Base-by-base conservation (phyloP, 164 flowering plant genomes). In the Sedum album region DNA sequence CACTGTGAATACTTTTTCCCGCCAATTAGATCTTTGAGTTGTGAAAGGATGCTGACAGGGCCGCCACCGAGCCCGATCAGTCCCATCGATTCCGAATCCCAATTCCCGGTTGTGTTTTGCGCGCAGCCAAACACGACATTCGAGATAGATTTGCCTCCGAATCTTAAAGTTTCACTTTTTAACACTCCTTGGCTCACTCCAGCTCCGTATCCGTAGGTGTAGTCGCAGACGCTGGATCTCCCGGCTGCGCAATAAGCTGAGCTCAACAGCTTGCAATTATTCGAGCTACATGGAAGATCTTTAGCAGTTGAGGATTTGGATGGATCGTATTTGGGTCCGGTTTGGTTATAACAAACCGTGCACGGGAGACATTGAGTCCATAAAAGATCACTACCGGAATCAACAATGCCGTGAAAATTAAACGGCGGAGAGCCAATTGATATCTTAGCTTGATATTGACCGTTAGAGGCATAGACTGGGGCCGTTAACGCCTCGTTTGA, bases 331-430 rank as follows among this genome's bases (percentile, higher is more conserved):
- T 23, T 55, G 1, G 61, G 31, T 23, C 61, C 61, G 17, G 30
- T 55, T 25, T 55, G 61, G 30, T 55, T 25, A 23, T 55, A 55
- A 10, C 61, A 55, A 25, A 55, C 11, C 31, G 25, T 31, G 14
- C 61, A 55, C 13, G 61, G 61, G 17, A 55, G 61, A 25, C 61
- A 55, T 6, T 55, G 61, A 11, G 61, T 55, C 61, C 61, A 55
- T 23, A 26, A 10, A 11, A 55, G 30, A 9, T 55, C 61, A 55
- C 61, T 55, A 5, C 61, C 61, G 6, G 61, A 55, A 25, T 55
- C 61, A 2, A 14, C 61, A 25, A 55, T 55, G 31, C 31, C 61
- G 31, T 55, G 61, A 31, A 55, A 55, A 6, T 55, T 8, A 55
- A 55, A 55, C 15, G 31, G 31, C 31, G 31, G 61, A 55, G 30